Base-by-base conservation (phyloP, 768 basidiomycete genomes). In the Kwoniella botswanensis region DNA sequence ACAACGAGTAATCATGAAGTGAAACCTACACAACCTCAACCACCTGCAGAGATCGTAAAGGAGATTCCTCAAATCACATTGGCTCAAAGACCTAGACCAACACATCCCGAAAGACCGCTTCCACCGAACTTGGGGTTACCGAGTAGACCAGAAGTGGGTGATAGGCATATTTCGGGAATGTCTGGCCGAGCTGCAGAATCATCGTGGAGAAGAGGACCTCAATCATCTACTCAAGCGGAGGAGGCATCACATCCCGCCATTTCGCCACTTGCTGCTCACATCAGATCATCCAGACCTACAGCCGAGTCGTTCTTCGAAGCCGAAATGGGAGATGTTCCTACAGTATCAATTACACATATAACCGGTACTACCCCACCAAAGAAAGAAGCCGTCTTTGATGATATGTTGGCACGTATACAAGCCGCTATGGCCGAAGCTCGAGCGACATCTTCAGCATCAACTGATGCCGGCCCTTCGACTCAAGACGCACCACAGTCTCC, bases 401-500 rank as follows among this genome's bases (percentile, higher is more conserved):
- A 74, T 58, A 78, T 82, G 69, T 72, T 84, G 68, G 81, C 82
- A 18, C 68, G 80, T 22, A 81, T 84, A 67, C 79, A 83, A 68
- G 80, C 77, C 10, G 84, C 78, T 6, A 84, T 84, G 84, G 68
- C 68, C 2, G 72, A 68, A 52, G 72, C 76, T 15, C 66, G 71
- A 22, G 53, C 44, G 44, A 42, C 46, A 15, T 46, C 58, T 10
- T 24, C 75, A 46, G n/a, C 69, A 29, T 18, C 66, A 22, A 17
- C 50, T 26, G 6, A 56, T 61, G 26, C 29, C 52, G 66, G 52
- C 2, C 52, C 44, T 53, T 42, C 70, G 43, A 13, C 52, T 54
- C 53, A 50, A 65, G 18, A 50, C 46, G 41, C 26, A 57, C 7
- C n/a, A 57, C 22, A n/a, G 18, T 54, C 41, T 29, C 52, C 69